Evolutionary conservation across 306 rosid genomes (phyloP).

Genomic region (Elaeagnus macrophylla): DNA sequence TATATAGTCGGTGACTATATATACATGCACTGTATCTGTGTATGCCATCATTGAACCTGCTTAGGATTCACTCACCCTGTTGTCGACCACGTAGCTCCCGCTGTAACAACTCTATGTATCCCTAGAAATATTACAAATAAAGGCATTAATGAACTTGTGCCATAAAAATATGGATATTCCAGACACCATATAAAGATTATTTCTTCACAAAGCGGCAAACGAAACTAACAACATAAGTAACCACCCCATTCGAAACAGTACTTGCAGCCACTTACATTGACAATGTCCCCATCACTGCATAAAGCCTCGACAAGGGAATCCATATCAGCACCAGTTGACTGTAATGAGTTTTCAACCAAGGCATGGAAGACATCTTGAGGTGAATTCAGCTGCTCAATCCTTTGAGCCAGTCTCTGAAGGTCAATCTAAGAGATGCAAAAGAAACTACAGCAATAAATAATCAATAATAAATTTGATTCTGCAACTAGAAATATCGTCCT

Average conservation of each 20-base stretch:
- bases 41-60: constrained; percentile 30
- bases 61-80: constrained; percentile 28
- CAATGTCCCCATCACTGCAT: constrained; percentile 59
- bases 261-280: constrained; percentile 35
- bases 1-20: too few species aligned
- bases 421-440: constrained; percentile 33
- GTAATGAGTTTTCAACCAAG: constrained; percentile 60
- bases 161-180: background rate
- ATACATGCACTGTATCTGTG: too few species aligned
- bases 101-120: constrained; percentile 57
- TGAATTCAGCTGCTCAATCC: constrained; percentile 41
- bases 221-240: too few species aligned
- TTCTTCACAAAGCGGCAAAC: too few species aligned
- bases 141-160: background rate
- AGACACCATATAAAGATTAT: too few species aligned
- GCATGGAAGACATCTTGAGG: constrained; percentile 58
- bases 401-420: constrained; percentile 45
- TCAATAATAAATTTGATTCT: too few species aligned
- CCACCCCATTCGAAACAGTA: too few species aligned
- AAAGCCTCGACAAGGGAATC: constrained; percentile 56
- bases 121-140: constrained; percentile 34
- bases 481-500: too few species aligned
- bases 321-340: constrained; percentile 37
- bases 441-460: too few species aligned
- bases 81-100: constrained; percentile 38